A percentile compares a stretch with the other conserved stretches of the same genome.
These are phyloP conservation scores for Thelonectria rubi DNA, from an alignment of 2,329 filamentous ascomycete genomes.

Conservation along the genomic window DNA sequence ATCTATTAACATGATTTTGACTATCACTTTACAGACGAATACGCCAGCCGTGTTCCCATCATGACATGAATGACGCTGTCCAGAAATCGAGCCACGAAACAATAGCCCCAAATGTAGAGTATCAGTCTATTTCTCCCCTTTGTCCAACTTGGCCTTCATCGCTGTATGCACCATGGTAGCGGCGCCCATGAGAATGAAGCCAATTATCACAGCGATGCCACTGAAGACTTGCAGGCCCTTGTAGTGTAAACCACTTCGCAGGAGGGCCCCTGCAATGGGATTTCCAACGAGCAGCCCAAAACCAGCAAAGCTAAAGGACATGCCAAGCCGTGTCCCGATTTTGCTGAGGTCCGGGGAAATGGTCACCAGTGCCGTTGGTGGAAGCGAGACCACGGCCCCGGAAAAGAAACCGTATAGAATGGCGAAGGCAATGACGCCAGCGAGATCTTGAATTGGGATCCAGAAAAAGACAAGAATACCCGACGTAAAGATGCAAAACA, in stretches of 20 bases:
- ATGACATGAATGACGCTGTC: too few relatives aligned
- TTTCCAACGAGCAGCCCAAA: slow-evolving; percentile 48
- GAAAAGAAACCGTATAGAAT: slow-evolving; percentile 58
- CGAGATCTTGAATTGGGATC: slow-evolving; percentile 49
- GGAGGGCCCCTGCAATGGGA: slow-evolving; percentile 51
- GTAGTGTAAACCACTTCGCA: slow-evolving; percentile 24
- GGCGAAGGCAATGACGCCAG: slow-evolving; percentile 53
- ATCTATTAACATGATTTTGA: too few relatives aligned
- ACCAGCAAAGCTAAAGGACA: slow-evolving; percentile 49
- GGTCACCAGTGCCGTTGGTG: slow-evolving; percentile 52
- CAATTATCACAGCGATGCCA: slow-evolving; percentile 1
- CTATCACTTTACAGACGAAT: too few relatives aligned
- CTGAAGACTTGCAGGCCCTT: neutral
- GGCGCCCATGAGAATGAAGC: neutral
- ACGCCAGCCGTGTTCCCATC: too few relatives aligned
- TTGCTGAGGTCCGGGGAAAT: slow-evolving; percentile 52
- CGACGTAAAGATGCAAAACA: slow-evolving; percentile 47
- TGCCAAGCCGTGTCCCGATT: slow-evolving; percentile 56
- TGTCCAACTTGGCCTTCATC: neutral
- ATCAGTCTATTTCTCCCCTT: neutral
- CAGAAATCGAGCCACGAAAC: too few relatives aligned
- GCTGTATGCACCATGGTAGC: neutral
- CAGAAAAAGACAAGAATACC: slow-evolving; percentile 51
- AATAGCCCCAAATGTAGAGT: too few relatives aligned
- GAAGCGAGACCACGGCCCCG: slow-evolving; percentile 54